Base-by-base conservation (phyloP, 1,284 basidiomycete genomes). In the Neotropicomus parvogracilis region DNA sequence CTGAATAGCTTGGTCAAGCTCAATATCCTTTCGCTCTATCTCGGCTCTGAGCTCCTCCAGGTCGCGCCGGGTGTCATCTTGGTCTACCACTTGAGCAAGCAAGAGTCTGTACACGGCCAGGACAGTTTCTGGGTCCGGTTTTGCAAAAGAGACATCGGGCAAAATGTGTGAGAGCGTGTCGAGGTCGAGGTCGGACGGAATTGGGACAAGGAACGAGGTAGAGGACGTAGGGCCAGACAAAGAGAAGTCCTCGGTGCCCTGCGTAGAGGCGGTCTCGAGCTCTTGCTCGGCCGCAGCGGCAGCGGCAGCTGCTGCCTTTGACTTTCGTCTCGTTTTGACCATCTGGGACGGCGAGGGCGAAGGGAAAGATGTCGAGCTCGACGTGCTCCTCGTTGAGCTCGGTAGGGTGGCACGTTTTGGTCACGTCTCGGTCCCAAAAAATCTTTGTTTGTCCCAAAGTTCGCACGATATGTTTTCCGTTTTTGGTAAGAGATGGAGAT, bases 1-100 rank as follows among this genome's bases (percentile, higher is more conserved):
- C 60, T 88, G 84, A 37, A 88, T 64, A 20, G 83, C 81, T 66
- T 89, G 85, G 64, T 91, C 88, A 39, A 89, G 70, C 59, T 90
- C 87, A 3, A 90, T 72, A 37, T 89, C 85, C 63, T 83, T 83
- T 66, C 75, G 77, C 59, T 84, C 79, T 11, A 74, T 63, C 47
- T 83, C 79, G 4, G 85, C 83, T 40, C 74, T 78, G 48, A 75
- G 68, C 52, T 83, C 82, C 61, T 90, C 85, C 24, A 85, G 66
- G 50, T 85, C 80, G 44, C 78, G 70, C 44, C 77, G 73, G 1
- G 73, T 68, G 45, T 64, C 70, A 48, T 87, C 82, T 14, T 78
- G 61, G 43, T 80, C 78, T 2, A 70, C 62, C 6, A 73, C 71
- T 52, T 87, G 81, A 1, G 73, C 70, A 10, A 83, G 62, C n/a